These are phyloP conservation scores for Exophiala calicioides DNA, from an alignment of 2,329 filamentous ascomycete species.

Conservation along the genomic window DNA sequence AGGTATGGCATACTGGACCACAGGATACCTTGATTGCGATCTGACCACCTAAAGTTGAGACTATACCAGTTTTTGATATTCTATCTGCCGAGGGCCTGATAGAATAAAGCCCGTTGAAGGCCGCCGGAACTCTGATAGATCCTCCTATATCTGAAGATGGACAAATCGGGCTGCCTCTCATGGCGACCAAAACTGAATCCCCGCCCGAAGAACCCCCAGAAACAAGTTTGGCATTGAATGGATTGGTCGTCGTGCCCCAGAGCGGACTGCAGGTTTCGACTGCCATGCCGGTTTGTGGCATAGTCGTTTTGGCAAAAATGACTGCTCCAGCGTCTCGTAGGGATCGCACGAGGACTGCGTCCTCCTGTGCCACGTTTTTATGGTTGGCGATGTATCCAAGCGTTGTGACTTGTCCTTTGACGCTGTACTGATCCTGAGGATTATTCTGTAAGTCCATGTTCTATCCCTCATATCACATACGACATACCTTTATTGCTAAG, in stretches of 20 bases:
- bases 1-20: constrained; percentile 57
- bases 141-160: constrained; percentile 54
- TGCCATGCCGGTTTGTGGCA: constrained; percentile 37
- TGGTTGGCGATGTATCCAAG: constrained; percentile 35
- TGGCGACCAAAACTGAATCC: constrained; percentile 56
- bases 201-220: constrained; percentile 59
- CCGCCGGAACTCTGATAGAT: constrained; percentile 43
- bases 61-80: constrained; percentile 38
- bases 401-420: constrained; percentile 33
- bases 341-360: constrained; percentile 34
- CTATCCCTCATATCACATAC: background rate
- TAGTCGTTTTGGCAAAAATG: constrained; percentile 35
- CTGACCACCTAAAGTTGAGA: constrained; percentile 17
- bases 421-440: constrained; percentile 17
- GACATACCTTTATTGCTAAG: constrained; percentile 48
- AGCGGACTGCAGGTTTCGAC: constrained; percentile 37
- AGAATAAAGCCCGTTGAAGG: constrained; percentile 44
- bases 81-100: constrained; percentile 42
- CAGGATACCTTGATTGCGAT: constrained; percentile 49
- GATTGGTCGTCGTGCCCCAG: constrained; percentile 52
- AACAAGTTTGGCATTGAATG: constrained; percentile 54
- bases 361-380: constrained; percentile 28
- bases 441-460: background rate
- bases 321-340: constrained; percentile 36
- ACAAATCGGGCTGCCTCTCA: constrained; percentile 46